Evolutionary conservation across 2,329 filamentous ascomycete genomes (phyloP), one percentile per base, ranked within the genome.

Genomic region (Sphaerulina populicola): DNA sequence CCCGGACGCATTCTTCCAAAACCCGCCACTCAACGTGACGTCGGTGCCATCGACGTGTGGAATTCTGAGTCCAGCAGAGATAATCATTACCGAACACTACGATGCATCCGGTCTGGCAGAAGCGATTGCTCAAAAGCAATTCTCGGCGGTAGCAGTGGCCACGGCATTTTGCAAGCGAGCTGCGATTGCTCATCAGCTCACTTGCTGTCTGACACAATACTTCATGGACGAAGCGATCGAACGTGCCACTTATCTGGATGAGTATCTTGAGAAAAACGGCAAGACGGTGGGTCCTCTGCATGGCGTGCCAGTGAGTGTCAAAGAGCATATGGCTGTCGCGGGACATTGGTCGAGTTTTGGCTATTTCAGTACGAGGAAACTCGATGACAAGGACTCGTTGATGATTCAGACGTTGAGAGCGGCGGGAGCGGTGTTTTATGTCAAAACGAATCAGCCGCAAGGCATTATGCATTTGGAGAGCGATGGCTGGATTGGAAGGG

Each of bases 391-490:
- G 18, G 57, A 59, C 15, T 52, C 43, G 3, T 42, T 54, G 33
- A 44, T 59, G 40, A 45, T 59, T 12, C n/a, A 51, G 23, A 48
- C 48, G 4, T 18, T 57, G 21, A 46, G 55, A 6, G 40, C 55
- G 6, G 49, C 49, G 4, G 57, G 57, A 8, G 57, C 57, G 12
- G 55, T 59, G 12, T 59, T 59, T 39, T 59, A 59, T 38, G 51
- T 55, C 36, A 59, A 57, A 44, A 59, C 57, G 1, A 55, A 56
- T 47, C 53, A 55, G 45, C 57, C 57, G 7, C 55, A 57, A 21
- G 37, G 36, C 0, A 55, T 59, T 21, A 57, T 59, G 55, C 51
- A 54, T 30, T 36, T 55, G 14, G 57, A 59, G 41, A 54, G 47
- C 12, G 51, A 57, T 30, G 42, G 42, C 1, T 51, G 51, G 30